Base-by-base conservation (phyloP, 345 rosid genomes). In the Syzygium grande region DNA sequence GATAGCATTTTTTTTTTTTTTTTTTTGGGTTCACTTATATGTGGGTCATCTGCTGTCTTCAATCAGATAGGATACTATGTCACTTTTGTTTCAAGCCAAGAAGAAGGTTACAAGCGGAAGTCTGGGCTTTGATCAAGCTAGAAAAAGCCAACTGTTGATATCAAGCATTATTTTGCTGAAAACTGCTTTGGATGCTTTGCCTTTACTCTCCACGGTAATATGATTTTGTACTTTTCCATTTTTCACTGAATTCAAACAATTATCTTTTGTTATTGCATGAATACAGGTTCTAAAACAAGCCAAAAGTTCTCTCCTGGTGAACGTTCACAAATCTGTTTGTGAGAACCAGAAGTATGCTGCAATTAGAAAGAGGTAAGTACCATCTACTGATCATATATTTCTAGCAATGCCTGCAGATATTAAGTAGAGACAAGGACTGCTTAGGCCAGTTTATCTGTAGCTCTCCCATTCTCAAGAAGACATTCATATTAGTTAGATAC, bases 11-110 rank as follows among this genome's bases (percentile, higher is more conserved):
- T 84, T 73, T 85, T n/a, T n/a, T n/a, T 5, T 84, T 17, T 54
- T 84, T 88, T 84, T 86, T 86, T 88, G 49, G 83, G 80, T 88
- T 87, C 54, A 49, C 87, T 68, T 87, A 59, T 89, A 79, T 61
- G 86, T 65, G 54, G 88, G 30, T 58, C 87, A 53, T 84, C 85
- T 87, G 63, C 91, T 86, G 89, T 88, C 87, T 87, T 87, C 63
- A 85, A 88, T 86, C 95, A 97, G 99, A 97, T 92, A 93, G 98
- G 87, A 97, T 97, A 54, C 99, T 96, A 85, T 97, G 99, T 92
- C 96, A 97, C 90, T 97, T 97, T 95, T 97, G 99, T 96, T 97
- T 95, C 92, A 97, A 95, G 96, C 95, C 94, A n/a, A n/a, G 61
- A 96, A 93, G 92, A 97, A 93, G 92, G 95, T 97, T 87, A 92